Percentiles rank a stretch among this genome's conserved stretches.
These are phyloP conservation scores for Wickerhamomyces sydowiorum DNA, from an alignment of 805 yeast species.

Conservation along the genomic window DNA sequence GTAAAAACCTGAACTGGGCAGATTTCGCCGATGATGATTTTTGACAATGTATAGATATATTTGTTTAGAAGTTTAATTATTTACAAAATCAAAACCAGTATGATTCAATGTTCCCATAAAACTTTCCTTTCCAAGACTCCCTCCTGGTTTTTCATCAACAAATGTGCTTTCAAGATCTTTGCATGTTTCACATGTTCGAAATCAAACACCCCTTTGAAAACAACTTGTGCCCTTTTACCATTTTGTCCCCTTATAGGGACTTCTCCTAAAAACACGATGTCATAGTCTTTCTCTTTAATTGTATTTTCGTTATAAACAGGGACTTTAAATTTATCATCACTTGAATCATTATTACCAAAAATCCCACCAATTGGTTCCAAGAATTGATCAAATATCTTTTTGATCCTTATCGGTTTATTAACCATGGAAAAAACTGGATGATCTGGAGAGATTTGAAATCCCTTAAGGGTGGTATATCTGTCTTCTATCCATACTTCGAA, in stretches of 20 bases:
- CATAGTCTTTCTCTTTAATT: background rate
- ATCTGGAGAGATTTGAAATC: conserved; percentile 18
- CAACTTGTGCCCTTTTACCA: conserved; percentile 12
- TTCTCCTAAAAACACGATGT: conserved; percentile 1
- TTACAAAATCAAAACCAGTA: background rate
- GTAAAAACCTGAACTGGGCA: conserved; percentile 17
- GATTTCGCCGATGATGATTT: conserved; percentile 16
- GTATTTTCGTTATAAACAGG: conserved; percentile 8
- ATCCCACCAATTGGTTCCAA: conserved; percentile 18
- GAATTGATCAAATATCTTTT: conserved; percentile 10
- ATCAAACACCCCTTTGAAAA: conserved; percentile 20
- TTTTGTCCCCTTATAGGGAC: conserved; percentile 13
- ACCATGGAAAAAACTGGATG: conserved; percentile 10
- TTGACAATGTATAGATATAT: background rate
- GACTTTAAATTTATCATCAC: conserved; percentile 13
- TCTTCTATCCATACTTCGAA: conserved; percentile 21
- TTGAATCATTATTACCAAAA: background rate
- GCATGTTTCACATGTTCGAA: conserved; percentile 22
- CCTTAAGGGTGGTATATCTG: conserved; percentile 14
- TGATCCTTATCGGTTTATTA: conserved; percentile 14
- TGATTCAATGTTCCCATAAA: conserved; percentile 13
- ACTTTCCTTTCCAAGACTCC: conserved; percentile 14
- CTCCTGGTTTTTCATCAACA: conserved; percentile 7
- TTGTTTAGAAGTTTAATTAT: background rate
- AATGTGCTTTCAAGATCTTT: conserved; percentile 12